Conservation (phyloP, 2,329 filamentous ascomycete genomes). For the Chaetothyriales sp. region DNA sequence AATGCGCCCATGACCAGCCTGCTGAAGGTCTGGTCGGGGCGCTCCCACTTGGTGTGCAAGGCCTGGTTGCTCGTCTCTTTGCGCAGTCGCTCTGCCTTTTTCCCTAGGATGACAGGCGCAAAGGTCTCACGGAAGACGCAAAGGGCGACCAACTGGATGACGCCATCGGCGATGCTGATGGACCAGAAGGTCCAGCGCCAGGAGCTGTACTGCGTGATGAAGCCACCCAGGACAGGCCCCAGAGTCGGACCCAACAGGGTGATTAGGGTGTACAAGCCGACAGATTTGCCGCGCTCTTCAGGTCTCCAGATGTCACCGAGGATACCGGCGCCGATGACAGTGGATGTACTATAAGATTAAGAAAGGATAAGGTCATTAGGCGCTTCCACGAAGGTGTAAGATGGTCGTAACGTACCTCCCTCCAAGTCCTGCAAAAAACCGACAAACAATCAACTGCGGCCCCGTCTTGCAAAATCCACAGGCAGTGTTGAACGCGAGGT, state of each 20-base stretch:
- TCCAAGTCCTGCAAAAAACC: constrained; percentile 35
- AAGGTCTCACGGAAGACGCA: constrained; percentile 11
- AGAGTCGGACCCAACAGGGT: constrained; percentile 21
- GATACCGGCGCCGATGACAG: constrained; percentile 19
- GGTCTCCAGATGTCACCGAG: constrained; percentile 23
- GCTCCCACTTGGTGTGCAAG: not conserved
- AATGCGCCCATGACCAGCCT: not conserved
- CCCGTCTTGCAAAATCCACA: constrained; percentile 35
- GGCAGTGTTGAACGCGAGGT: constrained; percentile 36
- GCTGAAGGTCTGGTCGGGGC: not conserved
- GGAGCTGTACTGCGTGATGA: constrained; percentile 13
- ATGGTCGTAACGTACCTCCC: too few relatives aligned
- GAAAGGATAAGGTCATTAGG: too few relatives aligned
- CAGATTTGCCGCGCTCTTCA: constrained; percentile 21
- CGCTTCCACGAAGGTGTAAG: too few relatives aligned
- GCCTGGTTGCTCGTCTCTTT: constrained; percentile 1
- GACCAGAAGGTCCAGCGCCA: constrained; percentile 20
- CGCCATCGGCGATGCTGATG: constrained; percentile 19
- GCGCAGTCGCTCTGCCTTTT: not conserved
- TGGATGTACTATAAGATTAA: constrained; percentile 26
- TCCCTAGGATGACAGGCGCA: not conserved
- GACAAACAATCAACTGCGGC: constrained; percentile 32
- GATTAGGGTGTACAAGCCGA: constrained; percentile 22
- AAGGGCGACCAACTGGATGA: constrained; percentile 18
- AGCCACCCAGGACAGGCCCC: constrained; percentile 19